Percentiles rank a stretch among this genome's conserved stretches.
Conservation (phyloP, 2,329 filamentous ascomycete genomes). For the Botrytis byssoidea region DNA sequence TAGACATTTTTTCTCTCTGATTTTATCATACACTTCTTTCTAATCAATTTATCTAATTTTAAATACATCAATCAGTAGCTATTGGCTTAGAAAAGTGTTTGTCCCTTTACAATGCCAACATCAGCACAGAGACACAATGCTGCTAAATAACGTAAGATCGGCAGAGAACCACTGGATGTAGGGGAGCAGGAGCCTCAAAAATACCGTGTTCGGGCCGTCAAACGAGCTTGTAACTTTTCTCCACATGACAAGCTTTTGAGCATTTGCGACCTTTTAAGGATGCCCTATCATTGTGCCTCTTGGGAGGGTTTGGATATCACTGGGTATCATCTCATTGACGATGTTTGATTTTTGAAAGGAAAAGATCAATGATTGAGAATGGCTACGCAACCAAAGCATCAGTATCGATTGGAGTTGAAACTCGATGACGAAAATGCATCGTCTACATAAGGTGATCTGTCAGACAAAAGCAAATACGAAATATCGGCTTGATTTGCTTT, state of each 20-base stretch:
- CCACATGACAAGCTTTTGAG: neutral
- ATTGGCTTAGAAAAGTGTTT: neutral
- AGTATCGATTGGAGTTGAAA: neutral
- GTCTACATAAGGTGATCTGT: neutral
- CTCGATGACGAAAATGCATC: neutral
- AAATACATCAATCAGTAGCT: neutral
- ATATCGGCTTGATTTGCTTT: neutral
- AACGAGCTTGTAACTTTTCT: neutral
- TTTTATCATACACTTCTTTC: neutral
- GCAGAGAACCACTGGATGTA: neutral
- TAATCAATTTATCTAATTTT: neutral
- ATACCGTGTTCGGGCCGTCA: neutral
- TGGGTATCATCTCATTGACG: neutral
- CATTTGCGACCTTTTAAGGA: neutral
- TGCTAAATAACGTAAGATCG: neutral
- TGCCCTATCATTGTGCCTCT: neutral
- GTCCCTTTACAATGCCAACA: neutral
- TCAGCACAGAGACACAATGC: neutral
- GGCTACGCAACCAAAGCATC: neutral
- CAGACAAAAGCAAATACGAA: neutral
- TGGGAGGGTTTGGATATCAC: neutral
- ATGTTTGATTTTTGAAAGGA: neutral
- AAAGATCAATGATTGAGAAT: neutral
- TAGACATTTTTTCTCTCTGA: neutral
- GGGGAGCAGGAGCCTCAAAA: neutral